These are phyloP conservation scores for Protomyces arabidopsidicola DNA, from an alignment of 1,139 yeast species.

Conservation along the genomic window DNA sequence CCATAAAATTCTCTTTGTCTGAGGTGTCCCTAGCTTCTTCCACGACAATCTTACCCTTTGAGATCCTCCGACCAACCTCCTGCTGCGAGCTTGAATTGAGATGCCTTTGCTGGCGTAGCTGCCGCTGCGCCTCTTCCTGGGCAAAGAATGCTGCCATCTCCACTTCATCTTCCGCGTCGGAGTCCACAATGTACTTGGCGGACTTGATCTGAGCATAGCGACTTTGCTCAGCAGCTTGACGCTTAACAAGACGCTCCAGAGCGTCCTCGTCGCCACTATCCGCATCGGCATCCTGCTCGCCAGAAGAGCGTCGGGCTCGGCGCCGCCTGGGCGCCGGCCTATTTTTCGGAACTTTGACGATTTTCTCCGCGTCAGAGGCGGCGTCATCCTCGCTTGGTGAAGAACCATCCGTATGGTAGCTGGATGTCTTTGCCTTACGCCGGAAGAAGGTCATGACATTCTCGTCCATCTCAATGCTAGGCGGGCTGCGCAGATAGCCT, in stretches of 20 bases:
- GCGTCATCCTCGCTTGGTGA: not conserved
- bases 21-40: not conserved
- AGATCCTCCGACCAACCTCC: not conserved
- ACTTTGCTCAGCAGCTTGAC: constrained; percentile 14
- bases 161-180: constrained; percentile 30
- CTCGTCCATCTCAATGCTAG: constrained; percentile 29
- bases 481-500: constrained; percentile 26
- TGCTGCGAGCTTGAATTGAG: not conserved
- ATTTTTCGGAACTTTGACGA: constrained; percentile 5
- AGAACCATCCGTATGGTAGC: not conserved
- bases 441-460: constrained; percentile 26
- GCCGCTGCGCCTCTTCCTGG: constrained; percentile 12
- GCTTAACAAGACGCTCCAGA: constrained; percentile 11
- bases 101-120: constrained; percentile 1
- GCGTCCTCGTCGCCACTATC: constrained; percentile 20
- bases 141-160: constrained; percentile 19
- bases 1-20: not conserved
- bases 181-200: constrained; percentile 29
- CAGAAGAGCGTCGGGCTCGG: not conserved
- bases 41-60: too few species aligned
- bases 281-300: not conserved
- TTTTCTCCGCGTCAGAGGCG: constrained; percentile 16
- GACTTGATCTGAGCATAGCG: constrained; percentile 23
- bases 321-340: not conserved
- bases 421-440: constrained; percentile 12